Percentiles rank a stretch among this genome's conserved stretches.
Evolutionary conservation across 1,139 yeast species (phyloP).

Genomic region (Pichia inconspicua): DNA sequence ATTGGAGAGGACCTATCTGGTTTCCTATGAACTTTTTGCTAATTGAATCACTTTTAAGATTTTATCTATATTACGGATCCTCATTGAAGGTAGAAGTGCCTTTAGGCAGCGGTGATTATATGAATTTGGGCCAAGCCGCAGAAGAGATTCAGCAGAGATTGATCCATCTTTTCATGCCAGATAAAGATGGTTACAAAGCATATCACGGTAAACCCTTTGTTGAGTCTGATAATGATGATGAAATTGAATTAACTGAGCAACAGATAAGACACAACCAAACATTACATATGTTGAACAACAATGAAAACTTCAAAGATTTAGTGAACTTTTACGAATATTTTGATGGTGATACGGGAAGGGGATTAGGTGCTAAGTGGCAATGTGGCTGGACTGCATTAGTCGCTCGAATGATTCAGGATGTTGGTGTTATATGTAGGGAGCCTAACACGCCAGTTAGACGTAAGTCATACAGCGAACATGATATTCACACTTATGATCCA

Average conservation of each 20-base stretch:
- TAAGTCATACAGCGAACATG: slow-evolving; percentile 29
- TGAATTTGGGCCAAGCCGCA: slow-evolving; percentile 88
- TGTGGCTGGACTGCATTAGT: slow-evolving; percentile 97
- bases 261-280: slow-evolving; percentile 24
- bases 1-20: slow-evolving; percentile 99
- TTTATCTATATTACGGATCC: slow-evolving; percentile 85
- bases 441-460: slow-evolving; percentile 31
- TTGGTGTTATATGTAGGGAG: slow-evolving; percentile 58
- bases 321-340: slow-evolving; percentile 84
- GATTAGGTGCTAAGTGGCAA: slow-evolving; percentile 92
- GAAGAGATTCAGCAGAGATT: slow-evolving; percentile 86
- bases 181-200: slow-evolving; percentile 65
- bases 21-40: slow-evolving; percentile 86
- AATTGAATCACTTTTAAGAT: slow-evolving; percentile 84
- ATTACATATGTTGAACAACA: slow-evolving; percentile 46
- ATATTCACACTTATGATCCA: slow-evolving; percentile 46
- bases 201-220: slow-evolving; percentile 47
- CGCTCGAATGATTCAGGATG: slow-evolving; percentile 90
- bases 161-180: slow-evolving; percentile 70
- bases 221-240: slow-evolving; percentile 27
- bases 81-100: slow-evolving; percentile 86
- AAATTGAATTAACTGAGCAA: slow-evolving; percentile 19
- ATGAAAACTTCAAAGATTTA: slow-evolving; percentile 68
- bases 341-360: slow-evolving; percentile 94
- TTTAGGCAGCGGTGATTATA: slow-evolving; percentile 69